Evolutionary conservation across 2,329 filamentous ascomycete species (phyloP), one percentile per base, ranked within the genome.

Genomic region (Penicillium sp.): DNA sequence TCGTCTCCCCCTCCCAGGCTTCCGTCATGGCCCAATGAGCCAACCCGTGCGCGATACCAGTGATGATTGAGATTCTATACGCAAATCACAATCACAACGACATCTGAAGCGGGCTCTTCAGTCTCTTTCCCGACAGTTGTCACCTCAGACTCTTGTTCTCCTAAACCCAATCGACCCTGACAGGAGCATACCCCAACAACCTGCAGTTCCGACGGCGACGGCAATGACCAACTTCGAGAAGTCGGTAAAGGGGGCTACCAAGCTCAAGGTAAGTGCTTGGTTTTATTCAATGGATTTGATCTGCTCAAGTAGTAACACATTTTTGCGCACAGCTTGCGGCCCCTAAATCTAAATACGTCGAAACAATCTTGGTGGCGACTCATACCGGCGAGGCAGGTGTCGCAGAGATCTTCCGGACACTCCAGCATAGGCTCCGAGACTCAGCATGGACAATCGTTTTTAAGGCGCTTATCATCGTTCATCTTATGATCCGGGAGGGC

Each of bases 381-480:
- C 92, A 97, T 80, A 90, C 93, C 24, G 95, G 93, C 70, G 95
- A 99, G 80, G 91, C 92, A 58, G 95, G 94, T 69, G 92, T 99
- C 63, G 94, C 90, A 63, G 95, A 99, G 81, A 91, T 99, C 74
- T 98, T 99, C 78, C 89, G 95, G 64, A 92, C 93, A 45, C 83
- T 99, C 58, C 93, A 96, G 75, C 88, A 92, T 76, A 88, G 95
- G 56, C 81, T 99, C 68, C 90, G 93, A 76, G 95, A 99, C 78
- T 94, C 94, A 69, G 97, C 95, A 84, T 99, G 95, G 95, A 99
- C 95, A n/a, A 93, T 98, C 61, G 94, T 97, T 67, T 97, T 97
- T 88, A 99, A 99, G 83, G 90, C 92, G 71, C 84, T 99, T 69
- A 97, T 98, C 72, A 95, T 96, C 53, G 88, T 96, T 51, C 95